phyloP scores from a whole-genome alignment of 2,329 filamentous ascomycete species.

The Alternaria burnsii region DNA sequence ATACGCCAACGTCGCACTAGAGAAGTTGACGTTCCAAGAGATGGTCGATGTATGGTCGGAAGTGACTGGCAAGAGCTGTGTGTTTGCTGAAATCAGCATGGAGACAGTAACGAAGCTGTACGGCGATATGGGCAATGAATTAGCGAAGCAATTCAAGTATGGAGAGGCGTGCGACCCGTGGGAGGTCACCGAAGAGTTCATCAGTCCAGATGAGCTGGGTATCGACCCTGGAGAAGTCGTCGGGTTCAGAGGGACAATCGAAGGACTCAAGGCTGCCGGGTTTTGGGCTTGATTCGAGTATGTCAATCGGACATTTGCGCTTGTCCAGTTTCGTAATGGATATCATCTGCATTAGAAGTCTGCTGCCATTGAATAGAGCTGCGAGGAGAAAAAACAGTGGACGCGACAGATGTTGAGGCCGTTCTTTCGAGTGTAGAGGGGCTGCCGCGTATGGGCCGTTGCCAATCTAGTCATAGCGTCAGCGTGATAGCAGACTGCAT shows the following conservation, averaged over 20 bases:
- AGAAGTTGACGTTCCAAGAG: conserved; percentile 37
- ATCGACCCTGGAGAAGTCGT: conserved; percentile 37
- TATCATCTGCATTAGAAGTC: too few species aligned
- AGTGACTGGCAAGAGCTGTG: conserved; percentile 38
- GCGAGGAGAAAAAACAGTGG: fast-evolving
- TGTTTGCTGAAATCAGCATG: conserved; percentile 32
- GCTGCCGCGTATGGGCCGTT: neutral
- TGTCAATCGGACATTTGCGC: too few species aligned
- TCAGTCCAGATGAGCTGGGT: conserved; percentile 34
- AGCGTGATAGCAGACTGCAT: neutral
- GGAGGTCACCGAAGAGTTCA: conserved; percentile 32
- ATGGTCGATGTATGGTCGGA: conserved; percentile 39
- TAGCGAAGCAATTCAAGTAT: conserved; percentile 38
- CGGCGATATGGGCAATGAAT: conserved; percentile 34
- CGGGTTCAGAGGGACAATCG: conserved; percentile 33
- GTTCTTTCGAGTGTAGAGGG: conserved; percentile 32
- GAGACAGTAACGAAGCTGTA: conserved; percentile 24
- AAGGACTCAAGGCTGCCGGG: conserved; percentile 14
- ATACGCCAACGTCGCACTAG: conserved; percentile 37
- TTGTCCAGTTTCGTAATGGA: too few species aligned
- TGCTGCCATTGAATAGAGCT: too few species aligned
- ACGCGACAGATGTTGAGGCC: neutral
- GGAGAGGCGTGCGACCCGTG: conserved; percentile 39
- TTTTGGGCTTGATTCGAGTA: conserved; percentile 6
- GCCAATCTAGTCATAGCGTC: neutral